Evolutionary conservation across 345 rosid species (phyloP).

Genomic region (Odontarrhena argentea): DNA sequence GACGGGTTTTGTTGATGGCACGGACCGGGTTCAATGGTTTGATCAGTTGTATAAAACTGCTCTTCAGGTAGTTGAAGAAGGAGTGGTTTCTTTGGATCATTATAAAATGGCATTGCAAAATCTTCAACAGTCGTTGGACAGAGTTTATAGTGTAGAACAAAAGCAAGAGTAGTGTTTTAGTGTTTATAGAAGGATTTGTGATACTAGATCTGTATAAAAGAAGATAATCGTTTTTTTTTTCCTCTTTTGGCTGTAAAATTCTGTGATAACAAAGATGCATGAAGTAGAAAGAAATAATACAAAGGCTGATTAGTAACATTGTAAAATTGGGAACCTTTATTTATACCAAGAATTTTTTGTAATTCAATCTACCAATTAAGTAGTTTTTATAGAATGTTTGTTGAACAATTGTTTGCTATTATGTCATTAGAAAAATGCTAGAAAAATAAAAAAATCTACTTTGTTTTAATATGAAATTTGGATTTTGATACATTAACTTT

Average conservation of each 20-base stretch:
- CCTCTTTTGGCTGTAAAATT: constrained; percentile 1
- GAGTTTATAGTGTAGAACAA: constrained; percentile 55
- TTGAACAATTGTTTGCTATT: too few species aligned
- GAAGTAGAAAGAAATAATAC: too few species aligned
- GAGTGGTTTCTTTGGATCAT: constrained; percentile 61
- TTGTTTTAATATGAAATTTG: too few species aligned
- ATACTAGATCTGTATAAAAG: constrained; percentile 27
- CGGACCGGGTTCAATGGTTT: constrained; percentile 51
- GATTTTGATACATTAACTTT: too few species aligned
- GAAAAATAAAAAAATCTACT: too few species aligned
- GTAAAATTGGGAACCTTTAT: too few species aligned
- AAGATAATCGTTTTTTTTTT: neutral
- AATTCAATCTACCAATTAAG: too few species aligned
- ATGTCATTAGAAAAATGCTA: too few species aligned
- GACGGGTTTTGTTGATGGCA: constrained; percentile 19
- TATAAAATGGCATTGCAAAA: constrained; percentile 61
- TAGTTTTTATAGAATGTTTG: too few species aligned
- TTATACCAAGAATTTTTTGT: too few species aligned
- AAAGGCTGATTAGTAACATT: too few species aligned
- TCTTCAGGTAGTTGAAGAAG: constrained; percentile 72
- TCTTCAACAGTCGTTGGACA: constrained; percentile 53
- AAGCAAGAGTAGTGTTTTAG: constrained; percentile 32
- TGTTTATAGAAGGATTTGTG: constrained; percentile 16
- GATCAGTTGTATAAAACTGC: constrained; percentile 57
- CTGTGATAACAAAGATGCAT: neutral